Conservation (phyloP, 2,329 filamentous ascomycete species). For the Hymenoscyphus salicellus region DNA sequence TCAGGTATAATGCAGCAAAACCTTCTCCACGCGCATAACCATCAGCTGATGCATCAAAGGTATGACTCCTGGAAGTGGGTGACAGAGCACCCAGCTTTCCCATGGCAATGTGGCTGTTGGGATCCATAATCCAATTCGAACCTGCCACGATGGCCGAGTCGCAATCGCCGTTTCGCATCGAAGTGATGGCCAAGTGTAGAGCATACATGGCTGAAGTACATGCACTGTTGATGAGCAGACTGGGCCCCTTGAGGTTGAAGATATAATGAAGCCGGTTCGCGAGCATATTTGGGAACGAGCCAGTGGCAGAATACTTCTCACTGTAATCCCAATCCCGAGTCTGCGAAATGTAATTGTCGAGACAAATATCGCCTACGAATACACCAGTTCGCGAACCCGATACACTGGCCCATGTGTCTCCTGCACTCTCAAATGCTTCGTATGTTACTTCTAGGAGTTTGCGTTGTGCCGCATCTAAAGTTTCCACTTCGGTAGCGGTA, state of each 20-base stretch:
- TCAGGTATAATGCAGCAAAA: slow-evolving; percentile 37
- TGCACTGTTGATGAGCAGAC: slow-evolving; percentile 53
- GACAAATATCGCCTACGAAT: slow-evolving; percentile 32
- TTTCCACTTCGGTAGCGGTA: slow-evolving; percentile 36
- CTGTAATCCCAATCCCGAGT: slow-evolving; percentile 21
- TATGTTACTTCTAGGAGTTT: slow-evolving; percentile 58
- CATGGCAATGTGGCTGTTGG: neutral
- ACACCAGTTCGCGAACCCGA: slow-evolving; percentile 14
- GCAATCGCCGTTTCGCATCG: slow-evolving; percentile 45
- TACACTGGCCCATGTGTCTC: slow-evolving; percentile 16
- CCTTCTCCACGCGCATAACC: slow-evolving; percentile 48
- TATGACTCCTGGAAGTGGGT: slow-evolving; percentile 16
- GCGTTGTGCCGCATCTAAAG: slow-evolving; percentile 41
- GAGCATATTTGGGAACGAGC: slow-evolving; percentile 37
- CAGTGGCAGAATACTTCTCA: slow-evolving; percentile 8
- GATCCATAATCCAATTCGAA: slow-evolving; percentile 26
- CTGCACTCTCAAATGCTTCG: slow-evolving; percentile 50
- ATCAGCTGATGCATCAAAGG: slow-evolving; percentile 24
- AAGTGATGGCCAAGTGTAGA: slow-evolving; percentile 51
- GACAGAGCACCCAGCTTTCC: slow-evolving; percentile 14
- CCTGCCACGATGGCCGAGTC: slow-evolving; percentile 32
- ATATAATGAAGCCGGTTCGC: slow-evolving; percentile 52
- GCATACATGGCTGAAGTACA: slow-evolving; percentile 48
- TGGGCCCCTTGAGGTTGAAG: slow-evolving; percentile 56
- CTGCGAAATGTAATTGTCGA: slow-evolving; percentile 21